Conservation (phyloP, 192 early-diverging fungal genomes). For the Coemansia sp. region DNA sequence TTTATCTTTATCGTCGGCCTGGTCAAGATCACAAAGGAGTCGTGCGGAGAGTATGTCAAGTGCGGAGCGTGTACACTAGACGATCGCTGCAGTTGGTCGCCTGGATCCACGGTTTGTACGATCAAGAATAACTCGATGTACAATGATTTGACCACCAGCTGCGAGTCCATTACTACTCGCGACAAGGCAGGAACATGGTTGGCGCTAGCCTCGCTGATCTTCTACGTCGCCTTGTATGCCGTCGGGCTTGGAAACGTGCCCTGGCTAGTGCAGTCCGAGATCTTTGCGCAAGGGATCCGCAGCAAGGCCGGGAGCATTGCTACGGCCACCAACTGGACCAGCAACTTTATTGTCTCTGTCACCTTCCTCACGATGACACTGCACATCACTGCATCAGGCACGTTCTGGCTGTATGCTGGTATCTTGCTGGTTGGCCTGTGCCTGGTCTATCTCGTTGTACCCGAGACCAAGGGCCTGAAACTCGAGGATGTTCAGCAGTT, state of each 20-base stretch:
- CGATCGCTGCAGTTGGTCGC: conserved; percentile 42
- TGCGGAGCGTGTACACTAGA: conserved; percentile 45
- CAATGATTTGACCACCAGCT: conserved; percentile 30
- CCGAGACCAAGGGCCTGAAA: conserved; percentile 50
- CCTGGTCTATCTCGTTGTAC: conserved; percentile 41
- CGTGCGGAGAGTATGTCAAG: conserved; percentile 34
- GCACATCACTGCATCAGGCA: conserved; percentile 51
- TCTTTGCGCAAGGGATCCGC: conserved; percentile 49
- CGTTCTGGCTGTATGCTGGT: conserved; percentile 54
- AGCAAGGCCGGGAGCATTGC: conserved; percentile 51
- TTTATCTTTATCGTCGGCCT: conserved; percentile 52
- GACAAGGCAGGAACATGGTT: conserved; percentile 47
- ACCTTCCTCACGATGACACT: conserved; percentile 50
- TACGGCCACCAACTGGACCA: conserved; percentile 49
- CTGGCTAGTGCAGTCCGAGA: conserved; percentile 52
- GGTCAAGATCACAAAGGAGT: conserved; percentile 48
- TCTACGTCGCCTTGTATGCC: conserved; percentile 50
- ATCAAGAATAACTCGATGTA: conserved; percentile 8
- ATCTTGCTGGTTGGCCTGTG: conserved; percentile 29
- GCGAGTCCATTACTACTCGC: conserved; percentile 21
- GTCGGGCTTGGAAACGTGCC: conserved; percentile 50
- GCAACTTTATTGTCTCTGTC: conserved; percentile 48
- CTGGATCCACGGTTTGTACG: conserved; percentile 23
- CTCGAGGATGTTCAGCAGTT: conserved; percentile 49
- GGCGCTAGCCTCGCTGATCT: conserved; percentile 47